A percentile compares a stretch with the other conserved stretches of the same genome.
phyloP scores from a whole-genome alignment of 1,284 basidiomycete genomes.

The Stygiomarasmius scandens region DNA sequence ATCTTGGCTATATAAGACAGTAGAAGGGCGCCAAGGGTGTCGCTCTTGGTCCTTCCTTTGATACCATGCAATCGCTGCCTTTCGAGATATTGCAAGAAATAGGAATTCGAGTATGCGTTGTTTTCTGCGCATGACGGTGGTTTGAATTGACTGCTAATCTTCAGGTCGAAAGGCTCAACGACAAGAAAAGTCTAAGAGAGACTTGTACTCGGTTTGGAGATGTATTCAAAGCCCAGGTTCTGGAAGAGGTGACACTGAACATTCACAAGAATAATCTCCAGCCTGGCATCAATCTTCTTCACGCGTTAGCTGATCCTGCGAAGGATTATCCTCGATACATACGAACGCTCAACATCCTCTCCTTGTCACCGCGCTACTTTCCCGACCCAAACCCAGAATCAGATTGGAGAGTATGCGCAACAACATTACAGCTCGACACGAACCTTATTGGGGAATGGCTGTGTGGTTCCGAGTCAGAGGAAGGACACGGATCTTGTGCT shows the following conservation, averaged over 20 bases:
- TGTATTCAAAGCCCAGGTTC: neutral
- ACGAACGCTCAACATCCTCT: neutral
- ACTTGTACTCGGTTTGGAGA: constrained; percentile 1
- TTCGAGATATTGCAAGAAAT: too few species aligned
- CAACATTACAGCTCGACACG: too few species aligned
- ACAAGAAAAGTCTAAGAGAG: constrained; percentile 3
- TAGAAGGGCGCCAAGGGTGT: too few species aligned
- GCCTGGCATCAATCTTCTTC: neutral
- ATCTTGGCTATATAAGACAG: too few species aligned
- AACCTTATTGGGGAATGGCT: neutral
- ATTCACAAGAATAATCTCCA: neutral
- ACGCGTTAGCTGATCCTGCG: neutral
- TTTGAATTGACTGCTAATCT: too few species aligned
- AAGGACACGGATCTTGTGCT: too few species aligned
- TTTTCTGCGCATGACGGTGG: too few species aligned
- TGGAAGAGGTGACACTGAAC: constrained; percentile 4
- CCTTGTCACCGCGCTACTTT: neutral
- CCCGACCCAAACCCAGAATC: neutral
- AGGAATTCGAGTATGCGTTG: too few species aligned
- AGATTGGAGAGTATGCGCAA: neutral
- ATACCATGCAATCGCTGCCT: too few species aligned
- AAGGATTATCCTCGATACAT: neutral
- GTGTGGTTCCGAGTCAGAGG: too few species aligned
- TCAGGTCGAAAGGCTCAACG: neutral
- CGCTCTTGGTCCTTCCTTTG: too few species aligned